Conservation (phyloP, 805 yeast species). For the Yarrowia porcina region DNA sequence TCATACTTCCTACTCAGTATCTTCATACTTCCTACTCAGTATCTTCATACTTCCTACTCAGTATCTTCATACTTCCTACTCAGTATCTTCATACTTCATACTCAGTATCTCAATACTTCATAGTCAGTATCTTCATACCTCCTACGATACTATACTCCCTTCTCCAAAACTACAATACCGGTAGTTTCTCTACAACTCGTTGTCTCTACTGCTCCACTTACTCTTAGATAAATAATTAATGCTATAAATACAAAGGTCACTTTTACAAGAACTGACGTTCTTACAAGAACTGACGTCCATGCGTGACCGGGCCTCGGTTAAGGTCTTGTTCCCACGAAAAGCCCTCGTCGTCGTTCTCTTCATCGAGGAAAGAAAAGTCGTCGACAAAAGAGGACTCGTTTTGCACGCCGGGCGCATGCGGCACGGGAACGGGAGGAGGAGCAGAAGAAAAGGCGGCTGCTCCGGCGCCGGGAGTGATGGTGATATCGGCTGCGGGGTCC, state of each 20-base stretch:
- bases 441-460: neutral
- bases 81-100: too few species aligned
- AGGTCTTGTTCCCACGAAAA: slow-evolving; percentile 18
- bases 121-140: too few species aligned
- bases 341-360: neutral
- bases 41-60: too few species aligned
- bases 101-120: too few species aligned
- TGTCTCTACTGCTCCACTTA: neutral
- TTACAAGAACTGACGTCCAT: neutral
- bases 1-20: too few species aligned
- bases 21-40: too few species aligned
- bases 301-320: neutral
- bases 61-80: too few species aligned
- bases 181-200: too few species aligned
- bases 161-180: too few species aligned
- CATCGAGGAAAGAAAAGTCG: slow-evolving; percentile 1
- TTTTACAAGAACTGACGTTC: neutral
- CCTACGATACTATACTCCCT: too few species aligned
- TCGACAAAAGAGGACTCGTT: neutral
- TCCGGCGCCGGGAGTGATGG: neutral
- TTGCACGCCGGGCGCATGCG: neutral
- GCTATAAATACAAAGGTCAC: slow-evolving; percentile 19
- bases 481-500: neutral
- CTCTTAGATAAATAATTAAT: slow-evolving; percentile 10
- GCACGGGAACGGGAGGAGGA: neutral